Conservation (phyloP, 805 yeast species). For the Candida incommunis region DNA sequence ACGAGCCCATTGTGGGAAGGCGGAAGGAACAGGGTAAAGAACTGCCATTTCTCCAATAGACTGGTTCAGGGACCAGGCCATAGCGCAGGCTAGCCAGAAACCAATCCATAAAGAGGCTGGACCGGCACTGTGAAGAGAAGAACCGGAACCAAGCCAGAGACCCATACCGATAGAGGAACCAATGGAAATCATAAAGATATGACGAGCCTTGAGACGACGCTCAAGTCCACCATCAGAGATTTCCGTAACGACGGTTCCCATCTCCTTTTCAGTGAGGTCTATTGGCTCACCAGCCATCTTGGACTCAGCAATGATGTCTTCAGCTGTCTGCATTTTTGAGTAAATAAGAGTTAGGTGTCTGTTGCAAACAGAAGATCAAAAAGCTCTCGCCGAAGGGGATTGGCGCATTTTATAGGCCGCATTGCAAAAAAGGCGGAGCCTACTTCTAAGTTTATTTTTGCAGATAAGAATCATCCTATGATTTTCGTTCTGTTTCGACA, state of each 20-base stretch:
- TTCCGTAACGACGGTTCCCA: neutral
- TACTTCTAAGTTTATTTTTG: too few species aligned
- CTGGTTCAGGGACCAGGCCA: conserved; percentile 40
- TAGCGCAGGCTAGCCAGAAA: conserved; percentile 33
- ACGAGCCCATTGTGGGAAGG: conserved; percentile 33
- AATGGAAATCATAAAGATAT: conserved; percentile 67
- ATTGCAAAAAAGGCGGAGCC: too few species aligned
- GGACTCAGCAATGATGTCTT: neutral
- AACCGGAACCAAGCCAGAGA: conserved; percentile 49
- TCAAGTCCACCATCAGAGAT: conserved; percentile 16
- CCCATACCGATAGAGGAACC: conserved; percentile 84
- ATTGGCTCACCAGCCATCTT: neutral
- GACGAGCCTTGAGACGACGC: conserved; percentile 42
- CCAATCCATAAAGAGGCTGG: conserved; percentile 38
- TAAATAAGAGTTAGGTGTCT: neutral
- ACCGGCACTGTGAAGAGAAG: conserved; percentile 34
- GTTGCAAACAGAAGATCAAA: too few species aligned
- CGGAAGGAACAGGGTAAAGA: conserved; percentile 38
- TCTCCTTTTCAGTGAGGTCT: conserved; percentile 1
- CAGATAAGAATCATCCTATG: too few species aligned
- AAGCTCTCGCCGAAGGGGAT: too few species aligned
- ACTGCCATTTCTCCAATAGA: conserved; percentile 43
- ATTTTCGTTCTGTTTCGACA: too few species aligned
- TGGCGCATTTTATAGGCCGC: too few species aligned
- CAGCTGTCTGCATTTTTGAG: neutral